These are phyloP conservation scores for Hymenoscyphus repandus DNA, from an alignment of 2,329 filamentous ascomycete species.

Conservation along the genomic window DNA sequence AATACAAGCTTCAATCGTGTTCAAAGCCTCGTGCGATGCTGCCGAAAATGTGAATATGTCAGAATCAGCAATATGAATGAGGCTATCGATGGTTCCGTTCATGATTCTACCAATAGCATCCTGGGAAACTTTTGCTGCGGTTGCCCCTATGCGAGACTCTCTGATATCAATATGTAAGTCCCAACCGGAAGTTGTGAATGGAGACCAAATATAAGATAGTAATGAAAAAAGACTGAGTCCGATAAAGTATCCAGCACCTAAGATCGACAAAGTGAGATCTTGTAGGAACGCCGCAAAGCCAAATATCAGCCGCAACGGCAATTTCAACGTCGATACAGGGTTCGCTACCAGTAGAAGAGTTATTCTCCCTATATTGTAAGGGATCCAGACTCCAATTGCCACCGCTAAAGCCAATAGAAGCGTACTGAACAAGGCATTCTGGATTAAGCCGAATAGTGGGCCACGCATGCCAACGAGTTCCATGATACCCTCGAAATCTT, in stretches of 20 bases:
- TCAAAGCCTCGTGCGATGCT: slow-evolving; percentile 65
- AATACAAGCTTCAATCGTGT: slow-evolving; percentile 52
- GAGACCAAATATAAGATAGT: slow-evolving; percentile 15
- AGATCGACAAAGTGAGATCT: slow-evolving; percentile 63
- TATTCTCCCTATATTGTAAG: slow-evolving; percentile 86
- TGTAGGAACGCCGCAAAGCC: slow-evolving; percentile 73
- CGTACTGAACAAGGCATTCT: slow-evolving; percentile 92
- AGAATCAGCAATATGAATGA: slow-evolving; percentile 39
- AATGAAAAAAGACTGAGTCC: slow-evolving; percentile 18
- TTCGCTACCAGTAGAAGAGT: slow-evolving; percentile 75
- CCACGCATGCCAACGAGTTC: slow-evolving; percentile 96
- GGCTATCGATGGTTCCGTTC: slow-evolving; percentile 43
- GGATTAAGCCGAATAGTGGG: slow-evolving; percentile 80
- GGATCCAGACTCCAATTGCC: slow-evolving; percentile 78
- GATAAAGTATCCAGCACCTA: slow-evolving; percentile 47
- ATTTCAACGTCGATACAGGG: slow-evolving; percentile 62
- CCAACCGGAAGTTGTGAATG: not conserved
- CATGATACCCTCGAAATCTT: slow-evolving; percentile 93
- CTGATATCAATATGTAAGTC: not conserved
- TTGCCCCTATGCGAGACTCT: slow-evolving; percentile 9
- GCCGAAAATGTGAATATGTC: slow-evolving; percentile 75
- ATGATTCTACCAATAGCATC: slow-evolving; percentile 37
- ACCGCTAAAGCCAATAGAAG: slow-evolving; percentile 86
- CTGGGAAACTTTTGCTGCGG: slow-evolving; percentile 22
- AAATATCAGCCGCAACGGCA: slow-evolving; percentile 68